phyloP scores from a whole-genome alignment of 192 early-diverging fungal genomes.

The Allomyces javanicus region DNA sequence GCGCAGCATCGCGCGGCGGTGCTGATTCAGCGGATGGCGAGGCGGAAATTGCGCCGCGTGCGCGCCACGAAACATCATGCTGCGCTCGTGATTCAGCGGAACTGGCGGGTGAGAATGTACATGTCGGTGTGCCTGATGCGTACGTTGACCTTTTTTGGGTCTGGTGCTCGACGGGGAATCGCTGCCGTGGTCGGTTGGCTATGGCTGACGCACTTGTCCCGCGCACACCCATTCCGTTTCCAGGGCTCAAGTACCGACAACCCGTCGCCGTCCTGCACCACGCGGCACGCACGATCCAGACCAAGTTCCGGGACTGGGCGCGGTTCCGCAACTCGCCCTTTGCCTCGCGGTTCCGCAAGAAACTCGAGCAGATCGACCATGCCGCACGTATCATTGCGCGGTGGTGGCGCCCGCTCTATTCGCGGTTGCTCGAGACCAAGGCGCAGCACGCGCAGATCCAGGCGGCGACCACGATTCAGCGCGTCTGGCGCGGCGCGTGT shows the following conservation, averaged over 20 bases:
- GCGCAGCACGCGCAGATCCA: slow-evolving; percentile 1
- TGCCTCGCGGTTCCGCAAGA: slow-evolving; percentile 11
- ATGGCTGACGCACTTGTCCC: too few relatives aligned
- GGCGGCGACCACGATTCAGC: background rate
- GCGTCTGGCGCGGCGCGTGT: background rate
- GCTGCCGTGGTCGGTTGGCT: too few relatives aligned
- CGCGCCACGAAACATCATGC: slow-evolving; percentile 26
- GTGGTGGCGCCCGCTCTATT: slow-evolving; percentile 33
- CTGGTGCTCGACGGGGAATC: too few relatives aligned
- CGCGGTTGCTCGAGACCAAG: slow-evolving; percentile 17
- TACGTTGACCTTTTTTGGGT: slow-evolving; percentile 1
- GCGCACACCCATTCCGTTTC: background rate
- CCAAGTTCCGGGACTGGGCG: slow-evolving; percentile 30
- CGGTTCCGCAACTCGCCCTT: slow-evolving; percentile 33
- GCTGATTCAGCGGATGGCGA: slow-evolving; percentile 28
- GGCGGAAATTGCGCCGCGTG: slow-evolving; percentile 21
- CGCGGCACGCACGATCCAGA: slow-evolving; percentile 24
- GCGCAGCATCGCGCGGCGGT: slow-evolving; percentile 26
- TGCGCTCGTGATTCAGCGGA: slow-evolving; percentile 25
- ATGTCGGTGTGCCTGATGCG: slow-evolving; percentile 34
- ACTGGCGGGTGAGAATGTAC: slow-evolving; percentile 24
- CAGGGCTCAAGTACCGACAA: slow-evolving; percentile 30
- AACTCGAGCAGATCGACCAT: slow-evolving; percentile 9
- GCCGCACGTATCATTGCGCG: slow-evolving; percentile 22
- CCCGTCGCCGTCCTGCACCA: slow-evolving; percentile 28